phyloP scores from a whole-genome alignment of 164 flowering plant species.

The Aristolochia californica region DNA sequence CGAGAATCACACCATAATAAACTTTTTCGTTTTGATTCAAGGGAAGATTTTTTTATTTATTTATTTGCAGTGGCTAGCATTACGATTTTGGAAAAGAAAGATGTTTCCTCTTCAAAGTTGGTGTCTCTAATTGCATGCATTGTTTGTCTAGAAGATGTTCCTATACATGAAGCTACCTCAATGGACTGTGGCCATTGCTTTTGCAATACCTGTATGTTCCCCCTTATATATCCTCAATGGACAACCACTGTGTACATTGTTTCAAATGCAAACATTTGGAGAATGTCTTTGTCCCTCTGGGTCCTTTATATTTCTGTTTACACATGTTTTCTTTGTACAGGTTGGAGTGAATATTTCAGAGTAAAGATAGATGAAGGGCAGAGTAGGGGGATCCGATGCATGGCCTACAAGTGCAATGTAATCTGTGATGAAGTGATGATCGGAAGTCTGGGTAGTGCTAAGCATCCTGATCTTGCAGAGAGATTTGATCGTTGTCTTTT shows the following conservation, averaged over 20 bases:
- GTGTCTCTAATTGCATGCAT: conserved; percentile 29
- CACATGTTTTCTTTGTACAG: conserved; percentile 15
- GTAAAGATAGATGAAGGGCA: conserved; percentile 79
- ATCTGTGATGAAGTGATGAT: conserved; percentile 74
- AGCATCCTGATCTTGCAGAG: conserved; percentile 53
- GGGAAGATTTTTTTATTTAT: conserved; percentile 40
- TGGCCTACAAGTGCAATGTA: conserved; percentile 80
- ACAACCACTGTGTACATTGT: no score
- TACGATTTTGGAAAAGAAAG: conserved; percentile 22
- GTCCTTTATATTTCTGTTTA: background rate
- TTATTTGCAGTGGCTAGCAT: conserved; percentile 62
- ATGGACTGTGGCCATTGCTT: conserved; percentile 89
- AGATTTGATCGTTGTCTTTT: conserved; percentile 75
- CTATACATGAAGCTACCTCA: conserved; percentile 29
- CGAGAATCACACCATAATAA: no score
- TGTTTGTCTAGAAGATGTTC: conserved; percentile 54
- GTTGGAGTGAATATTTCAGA: conserved; percentile 71
- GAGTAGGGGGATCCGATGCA: conserved; percentile 78
- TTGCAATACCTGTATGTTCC: conserved; percentile 33
- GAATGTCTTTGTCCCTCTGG: no score
- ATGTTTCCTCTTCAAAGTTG: conserved; percentile 7
- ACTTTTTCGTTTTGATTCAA: no score
- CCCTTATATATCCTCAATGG: background rate
- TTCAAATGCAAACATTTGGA: no score
- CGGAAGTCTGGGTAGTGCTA: conserved; percentile 45